Percentiles rank a stretch among this genome's conserved stretches.
phyloP scores from a whole-genome alignment of 441 rosid species.

The Pelargonium australe region DNA sequence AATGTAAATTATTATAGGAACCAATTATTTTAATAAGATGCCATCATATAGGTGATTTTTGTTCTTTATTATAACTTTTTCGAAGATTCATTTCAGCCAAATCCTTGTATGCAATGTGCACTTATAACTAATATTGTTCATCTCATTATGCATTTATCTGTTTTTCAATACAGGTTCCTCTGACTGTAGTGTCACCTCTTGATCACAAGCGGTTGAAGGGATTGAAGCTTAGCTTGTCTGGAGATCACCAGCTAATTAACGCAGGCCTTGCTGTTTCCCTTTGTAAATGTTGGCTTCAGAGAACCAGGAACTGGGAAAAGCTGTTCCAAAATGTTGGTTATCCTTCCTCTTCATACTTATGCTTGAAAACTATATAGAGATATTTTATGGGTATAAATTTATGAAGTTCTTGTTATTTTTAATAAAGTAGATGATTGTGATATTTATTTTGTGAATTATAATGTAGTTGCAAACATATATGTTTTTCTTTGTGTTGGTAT shows the following conservation, averaged over 20 bases:
- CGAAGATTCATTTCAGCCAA: neutral
- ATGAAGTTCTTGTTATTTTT: neutral
- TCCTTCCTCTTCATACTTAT: neutral
- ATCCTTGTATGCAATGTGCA: neutral
- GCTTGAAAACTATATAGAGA: neutral
- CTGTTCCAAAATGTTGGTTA: slow-evolving; percentile 2
- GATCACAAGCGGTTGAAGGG: slow-evolving; percentile 16
- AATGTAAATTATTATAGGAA: neutral
- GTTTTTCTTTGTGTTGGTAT: too few relatives aligned
- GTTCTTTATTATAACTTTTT: neutral
- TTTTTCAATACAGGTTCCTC: slow-evolving; percentile 49
- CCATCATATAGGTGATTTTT: neutral
- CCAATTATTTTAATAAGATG: neutral
- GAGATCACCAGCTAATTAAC: slow-evolving; percentile 6
- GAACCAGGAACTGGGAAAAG: slow-evolving; percentile 1
- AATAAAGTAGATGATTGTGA: too few relatives aligned
- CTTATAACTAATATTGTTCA: neutral
- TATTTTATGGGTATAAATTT: neutral
- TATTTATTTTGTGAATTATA: too few relatives aligned
- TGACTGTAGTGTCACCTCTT: slow-evolving; percentile 59
- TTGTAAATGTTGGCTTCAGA: slow-evolving; percentile 9
- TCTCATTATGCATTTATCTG: slow-evolving; percentile 1
- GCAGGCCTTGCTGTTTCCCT: slow-evolving; percentile 5
- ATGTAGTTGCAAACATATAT: too few relatives aligned
- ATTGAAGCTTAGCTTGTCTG: neutral